Evolutionary conservation across 2,329 filamentous ascomycete genomes (phyloP), one percentile per base, ranked within the genome.

Genomic region (Fusarium compactum): DNA sequence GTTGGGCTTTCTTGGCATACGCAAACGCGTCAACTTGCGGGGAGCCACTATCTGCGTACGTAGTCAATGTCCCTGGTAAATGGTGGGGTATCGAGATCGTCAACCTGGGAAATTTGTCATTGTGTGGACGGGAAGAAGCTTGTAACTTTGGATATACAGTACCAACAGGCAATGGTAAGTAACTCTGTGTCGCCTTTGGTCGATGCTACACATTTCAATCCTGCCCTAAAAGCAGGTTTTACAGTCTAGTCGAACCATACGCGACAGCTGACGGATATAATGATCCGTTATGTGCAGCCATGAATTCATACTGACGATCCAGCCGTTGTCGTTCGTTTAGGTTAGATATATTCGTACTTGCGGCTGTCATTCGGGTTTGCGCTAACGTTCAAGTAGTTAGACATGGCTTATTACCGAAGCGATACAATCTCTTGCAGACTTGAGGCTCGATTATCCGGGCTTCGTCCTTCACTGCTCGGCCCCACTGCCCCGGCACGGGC

Each of bases 41-140:
- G 58, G 67, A 59, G 58, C 10, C 25, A 27, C 48, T 53, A 14
- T 30, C 11, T 41, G 9, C 18, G 34, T 53, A 53, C 34, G 24
- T 27, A 51, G 41, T 44, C 41, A 16, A 3, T 62, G 34, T 60
- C n/a, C 44, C 38, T 51, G 32, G 46, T 10, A 54, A 65, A 44
- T 46, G 46, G 63, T 59, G 68, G 68, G 68, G 68, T 56, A 65
- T 71, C 52, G 59, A 71, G 67, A 71, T 70, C 46, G 54, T 45
- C 50, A 45, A 15, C 20, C 43, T 48, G 10, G 16, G 20, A 45
- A 62, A 56, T 58, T 47, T 65, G 46, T 45, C 67, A 54, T 32
- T 24, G 5, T 38, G 40, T 67, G 46, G 45, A 58, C 47, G 8
- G 24, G 38, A 20, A 38, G 38, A 25, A 45, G 38, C 43, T 47